Conservation (phyloP, 2,329 filamentous ascomycete species). For the Ceratocystis huliohia region DNA sequence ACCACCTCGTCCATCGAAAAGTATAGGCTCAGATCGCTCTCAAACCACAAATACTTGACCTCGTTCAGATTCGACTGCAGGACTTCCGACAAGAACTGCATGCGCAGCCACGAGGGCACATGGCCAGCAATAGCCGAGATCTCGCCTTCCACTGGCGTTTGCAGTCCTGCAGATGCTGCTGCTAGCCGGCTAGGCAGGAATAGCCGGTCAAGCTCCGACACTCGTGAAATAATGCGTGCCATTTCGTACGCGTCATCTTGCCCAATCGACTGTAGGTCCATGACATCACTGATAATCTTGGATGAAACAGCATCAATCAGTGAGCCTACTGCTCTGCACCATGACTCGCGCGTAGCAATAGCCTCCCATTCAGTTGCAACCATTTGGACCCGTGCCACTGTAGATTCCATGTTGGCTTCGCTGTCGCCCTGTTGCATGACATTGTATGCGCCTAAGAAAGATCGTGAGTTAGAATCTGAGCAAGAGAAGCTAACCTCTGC, state of each 20-base stretch:
- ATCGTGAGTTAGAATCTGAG: neutral
- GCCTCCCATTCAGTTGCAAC: conserved; percentile 45
- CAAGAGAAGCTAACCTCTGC: too few species aligned
- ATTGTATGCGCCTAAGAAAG: conserved; percentile 38
- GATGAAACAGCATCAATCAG: conserved; percentile 45
- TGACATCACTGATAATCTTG: conserved; percentile 49
- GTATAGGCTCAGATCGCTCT: conserved; percentile 52
- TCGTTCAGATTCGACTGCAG: conserved; percentile 55
- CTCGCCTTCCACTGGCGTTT: conserved; percentile 27
- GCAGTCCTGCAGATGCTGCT: conserved; percentile 20
- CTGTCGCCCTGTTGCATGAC: conserved; percentile 46
- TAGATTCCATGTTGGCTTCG: conserved; percentile 40
- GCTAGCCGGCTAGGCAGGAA: conserved; percentile 38
- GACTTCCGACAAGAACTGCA: conserved; percentile 52
- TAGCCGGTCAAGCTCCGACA: conserved; percentile 47
- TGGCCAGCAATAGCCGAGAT: conserved; percentile 48
- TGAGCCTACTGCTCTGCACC: conserved; percentile 50
- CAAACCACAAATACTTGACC: conserved; percentile 50
- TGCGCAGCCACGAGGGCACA: conserved; percentile 47
- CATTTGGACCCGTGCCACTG: conserved; percentile 39
- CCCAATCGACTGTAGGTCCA: conserved; percentile 48
- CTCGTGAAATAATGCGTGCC: conserved; percentile 43
- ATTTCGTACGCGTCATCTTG: conserved; percentile 53
- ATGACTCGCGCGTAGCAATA: conserved; percentile 48
- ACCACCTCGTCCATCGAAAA: conserved; percentile 49